Evolutionary conservation across 2,329 filamentous ascomycete species (phyloP), one percentile per base, ranked within the genome.

Genomic region (Aspergillus nomiae): DNA sequence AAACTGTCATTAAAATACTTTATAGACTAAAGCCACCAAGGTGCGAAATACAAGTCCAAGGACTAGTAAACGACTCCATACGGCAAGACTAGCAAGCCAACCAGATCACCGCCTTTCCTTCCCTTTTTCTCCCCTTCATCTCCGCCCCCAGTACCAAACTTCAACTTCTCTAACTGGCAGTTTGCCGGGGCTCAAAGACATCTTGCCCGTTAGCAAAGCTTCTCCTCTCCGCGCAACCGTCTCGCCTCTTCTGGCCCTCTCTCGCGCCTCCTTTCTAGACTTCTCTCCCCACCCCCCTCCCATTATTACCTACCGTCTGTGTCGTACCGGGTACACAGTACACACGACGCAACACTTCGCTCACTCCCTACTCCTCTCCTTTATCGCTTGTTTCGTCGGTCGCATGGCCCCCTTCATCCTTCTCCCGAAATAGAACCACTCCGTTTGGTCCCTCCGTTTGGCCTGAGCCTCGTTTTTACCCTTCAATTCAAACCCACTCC

Each of bases 341-440:
- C 21, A 28, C 48, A 32, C 9, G 28, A n/a, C 48, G 14, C 51
- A 55, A 55, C n/a, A 38, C 51, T 24, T 38, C 62, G 56, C 43
- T 63, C 58, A 26, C 34, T 61, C 62, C 46, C 60, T 63, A 28
- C 50, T 53, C 48, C 59, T 64, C 45, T 41, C 41, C 38, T 58
- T 59, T 45, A 16, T 56, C 56, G 26, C 34, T 59, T 24, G 12
- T 45, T 28, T 60, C 46, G 57, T 59, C 50, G 59, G 63, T 68
- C 66, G 64, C 66, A 63, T 66, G 64, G 56, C 59, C 58, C 56
- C 62, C 56, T 54, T 53, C 56, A 63, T 36, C 59, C 30, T 54
- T 28, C 43, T 53, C 41, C 51, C 58, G 50, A 62, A 59, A 51
- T 58, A 56, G 50, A 19, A 45, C 45, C 34, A 30, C 24, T 60